These are phyloP conservation scores for Cercospora janseana DNA, from an alignment of 2,329 filamentous ascomycete genomes.

Conservation along the genomic window DNA sequence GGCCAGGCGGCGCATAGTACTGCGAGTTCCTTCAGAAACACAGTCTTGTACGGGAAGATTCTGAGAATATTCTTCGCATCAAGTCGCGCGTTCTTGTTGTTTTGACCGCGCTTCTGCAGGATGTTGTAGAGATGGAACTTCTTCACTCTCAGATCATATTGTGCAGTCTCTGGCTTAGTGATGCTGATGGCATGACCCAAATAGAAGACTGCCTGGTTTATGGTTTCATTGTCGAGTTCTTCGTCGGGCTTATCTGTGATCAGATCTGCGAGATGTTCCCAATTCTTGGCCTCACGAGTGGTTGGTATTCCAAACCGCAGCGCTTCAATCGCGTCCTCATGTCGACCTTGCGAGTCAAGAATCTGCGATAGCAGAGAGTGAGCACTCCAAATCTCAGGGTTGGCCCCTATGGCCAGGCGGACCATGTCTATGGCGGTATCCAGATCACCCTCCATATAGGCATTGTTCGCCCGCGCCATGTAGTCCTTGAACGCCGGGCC, in stretches of 20 bases:
- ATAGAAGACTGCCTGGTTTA: conserved; percentile 54
- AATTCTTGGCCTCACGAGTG: conserved; percentile 55
- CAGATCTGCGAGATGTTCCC: conserved; percentile 57
- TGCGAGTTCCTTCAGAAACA: conserved; percentile 56
- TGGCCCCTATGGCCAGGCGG: conserved; percentile 52
- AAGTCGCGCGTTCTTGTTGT: conserved; percentile 47
- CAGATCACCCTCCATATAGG: conserved; percentile 63
- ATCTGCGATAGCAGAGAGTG: conserved; percentile 62
- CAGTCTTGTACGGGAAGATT: conserved; percentile 53
- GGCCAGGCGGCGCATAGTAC: conserved; percentile 46
- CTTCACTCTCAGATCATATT: conserved; percentile 50
- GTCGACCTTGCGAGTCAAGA: conserved; percentile 55
- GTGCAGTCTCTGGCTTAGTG: conserved; percentile 40
- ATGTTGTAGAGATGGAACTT: conserved; percentile 57
- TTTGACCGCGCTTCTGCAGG: conserved; percentile 36
- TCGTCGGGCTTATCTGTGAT: conserved; percentile 52
- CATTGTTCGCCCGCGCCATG: conserved; percentile 64
- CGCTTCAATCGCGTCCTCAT: conserved; percentile 56
- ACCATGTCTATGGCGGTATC: conserved; percentile 56
- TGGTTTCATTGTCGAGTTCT: conserved; percentile 23
- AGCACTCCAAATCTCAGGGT: conserved; percentile 62
- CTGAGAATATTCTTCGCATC: conserved; percentile 57
- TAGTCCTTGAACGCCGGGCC: conserved; percentile 69
- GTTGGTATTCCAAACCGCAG: conserved; percentile 59
- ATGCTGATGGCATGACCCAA: conserved; percentile 55